A percentile compares a stretch with the other conserved stretches of the same genome.
These are phyloP conservation scores for Boletellus emodensis DNA, from an alignment of 768 basidiomycete genomes.

Conservation along the genomic window DNA sequence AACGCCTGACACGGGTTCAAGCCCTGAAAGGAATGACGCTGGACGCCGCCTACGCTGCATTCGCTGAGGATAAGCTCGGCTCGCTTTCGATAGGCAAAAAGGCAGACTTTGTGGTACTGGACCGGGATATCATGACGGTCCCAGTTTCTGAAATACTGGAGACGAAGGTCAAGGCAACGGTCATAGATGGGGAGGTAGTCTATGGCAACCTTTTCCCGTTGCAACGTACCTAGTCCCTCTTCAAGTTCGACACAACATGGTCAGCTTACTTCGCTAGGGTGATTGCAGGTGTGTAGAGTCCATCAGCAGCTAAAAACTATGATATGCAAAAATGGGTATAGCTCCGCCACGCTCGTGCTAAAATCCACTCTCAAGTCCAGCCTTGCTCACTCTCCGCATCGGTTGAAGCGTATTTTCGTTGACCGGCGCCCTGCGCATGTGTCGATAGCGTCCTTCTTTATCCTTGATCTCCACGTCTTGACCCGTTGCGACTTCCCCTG, in stretches of 20 bases:
- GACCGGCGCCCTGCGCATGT: slow-evolving; percentile 83
- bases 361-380: slow-evolving; percentile 77
- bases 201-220: slow-evolving; percentile 41
- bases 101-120: slow-evolving; percentile 84
- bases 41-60: slow-evolving; percentile 85
- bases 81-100: slow-evolving; percentile 73
- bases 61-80: slow-evolving; percentile 67
- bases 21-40: slow-evolving; percentile 89
- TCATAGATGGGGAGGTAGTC: slow-evolving; percentile 67
- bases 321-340: slow-evolving; percentile 12
- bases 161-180: slow-evolving; percentile 66
- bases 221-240: background rate
- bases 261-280: background rate
- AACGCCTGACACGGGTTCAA: slow-evolving; percentile 75
- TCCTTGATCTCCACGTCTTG: slow-evolving; percentile 92
- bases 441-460: slow-evolving; percentile 77
- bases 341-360: slow-evolving; percentile 7
- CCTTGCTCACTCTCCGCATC: slow-evolving; percentile 86
- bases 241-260: background rate
- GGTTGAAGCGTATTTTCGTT: slow-evolving; percentile 87
- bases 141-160: slow-evolving; percentile 56
- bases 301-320: slow-evolving; percentile 2
- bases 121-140: slow-evolving; percentile 74
- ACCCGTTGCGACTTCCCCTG: slow-evolving; percentile 43
- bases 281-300: background rate